Percentiles rank a stretch among this genome's conserved stretches.
phyloP scores from a whole-genome alignment of 2,329 filamentous ascomycete genomes.

The Dothideomycetes sp. region DNA sequence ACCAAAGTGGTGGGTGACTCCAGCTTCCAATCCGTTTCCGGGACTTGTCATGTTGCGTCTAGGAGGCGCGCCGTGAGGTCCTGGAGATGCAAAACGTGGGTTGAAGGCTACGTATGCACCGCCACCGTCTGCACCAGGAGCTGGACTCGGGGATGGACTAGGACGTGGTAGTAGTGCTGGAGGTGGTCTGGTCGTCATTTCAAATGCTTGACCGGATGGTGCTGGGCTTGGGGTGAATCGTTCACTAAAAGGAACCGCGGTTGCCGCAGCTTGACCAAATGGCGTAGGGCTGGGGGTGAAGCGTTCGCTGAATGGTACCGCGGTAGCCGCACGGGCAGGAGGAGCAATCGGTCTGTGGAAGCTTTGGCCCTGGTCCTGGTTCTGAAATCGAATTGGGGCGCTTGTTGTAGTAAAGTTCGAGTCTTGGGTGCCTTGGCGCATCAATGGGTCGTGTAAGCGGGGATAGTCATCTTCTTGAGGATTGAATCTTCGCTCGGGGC shows the following conservation, averaged over 20 bases:
- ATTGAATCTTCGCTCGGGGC: no score
- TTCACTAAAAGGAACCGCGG: background rate
- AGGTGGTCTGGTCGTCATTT: slow-evolving; percentile 17
- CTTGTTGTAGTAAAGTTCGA: no score
- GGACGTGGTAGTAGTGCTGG: background rate
- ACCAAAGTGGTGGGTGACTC: background rate
- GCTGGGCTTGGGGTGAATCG: slow-evolving; percentile 8
- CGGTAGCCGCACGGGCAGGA: no score
- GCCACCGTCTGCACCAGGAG: background rate
- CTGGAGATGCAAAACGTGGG: slow-evolving; percentile 11
- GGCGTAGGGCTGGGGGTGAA: background rate
- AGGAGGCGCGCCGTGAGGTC: slow-evolving; percentile 1
- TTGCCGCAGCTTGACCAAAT: background rate
- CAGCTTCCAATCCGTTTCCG: slow-evolving; percentile 4
- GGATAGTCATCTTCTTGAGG: no score
- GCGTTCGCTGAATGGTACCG: no score
- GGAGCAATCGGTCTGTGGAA: no score
- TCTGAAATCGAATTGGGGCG: no score
- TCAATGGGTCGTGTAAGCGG: no score
- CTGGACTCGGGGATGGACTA: slow-evolving; percentile 6
- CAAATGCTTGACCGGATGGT: slow-evolving; percentile 16
- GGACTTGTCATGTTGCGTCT: slow-evolving; percentile 8
- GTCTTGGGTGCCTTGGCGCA: no score
- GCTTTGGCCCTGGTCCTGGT: no score
- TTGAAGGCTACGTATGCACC: slow-evolving; percentile 22